A percentile compares a stretch with the other conserved stretches of the same genome.
Evolutionary conservation across 176 grass and related monocot species (phyloP).

Genomic region (Aegilops bicornis): DNA sequence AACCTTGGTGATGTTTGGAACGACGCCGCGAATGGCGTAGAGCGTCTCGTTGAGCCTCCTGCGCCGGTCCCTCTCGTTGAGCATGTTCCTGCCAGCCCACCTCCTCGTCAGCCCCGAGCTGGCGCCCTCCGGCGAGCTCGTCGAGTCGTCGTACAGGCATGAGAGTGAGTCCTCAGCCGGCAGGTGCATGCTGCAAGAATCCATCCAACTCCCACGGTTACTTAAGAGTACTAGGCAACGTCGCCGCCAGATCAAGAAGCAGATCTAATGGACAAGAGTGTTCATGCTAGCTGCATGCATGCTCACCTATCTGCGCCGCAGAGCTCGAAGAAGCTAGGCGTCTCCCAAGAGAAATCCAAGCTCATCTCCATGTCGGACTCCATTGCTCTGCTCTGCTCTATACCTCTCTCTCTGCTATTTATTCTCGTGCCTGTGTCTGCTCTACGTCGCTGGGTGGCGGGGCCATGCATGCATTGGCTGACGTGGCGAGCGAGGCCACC

Average conservation of each 20-base stretch:
- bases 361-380: slow-evolving; percentile 13
- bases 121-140: slow-evolving; percentile 36
- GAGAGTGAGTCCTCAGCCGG: slow-evolving; percentile 25
- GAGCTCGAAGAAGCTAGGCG: slow-evolving; percentile 18
- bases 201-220: neutral
- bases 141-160: slow-evolving; percentile 19
- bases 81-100: slow-evolving; percentile 26
- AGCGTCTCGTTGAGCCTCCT: slow-evolving; percentile 53
- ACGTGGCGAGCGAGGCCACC: no score
- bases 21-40: slow-evolving; percentile 46
- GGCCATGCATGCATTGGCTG: no score
- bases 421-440: no score
- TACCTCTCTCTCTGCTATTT: no score
- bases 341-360: slow-evolving; percentile 41
- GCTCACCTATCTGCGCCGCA: slow-evolving; percentile 8
- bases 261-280: no score
- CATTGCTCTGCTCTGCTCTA: neutral
- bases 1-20: slow-evolving; percentile 58
- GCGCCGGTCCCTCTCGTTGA: slow-evolving; percentile 40
- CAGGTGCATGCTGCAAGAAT: slow-evolving; percentile 9
- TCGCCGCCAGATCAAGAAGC: no score
- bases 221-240: no score
- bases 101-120: neutral
- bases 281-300: no score
- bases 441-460: no score